These are phyloP conservation scores for Saksenaea vasiformis DNA, from an alignment of 371 early-diverging fungal genomes.

Conservation along the genomic window DNA sequence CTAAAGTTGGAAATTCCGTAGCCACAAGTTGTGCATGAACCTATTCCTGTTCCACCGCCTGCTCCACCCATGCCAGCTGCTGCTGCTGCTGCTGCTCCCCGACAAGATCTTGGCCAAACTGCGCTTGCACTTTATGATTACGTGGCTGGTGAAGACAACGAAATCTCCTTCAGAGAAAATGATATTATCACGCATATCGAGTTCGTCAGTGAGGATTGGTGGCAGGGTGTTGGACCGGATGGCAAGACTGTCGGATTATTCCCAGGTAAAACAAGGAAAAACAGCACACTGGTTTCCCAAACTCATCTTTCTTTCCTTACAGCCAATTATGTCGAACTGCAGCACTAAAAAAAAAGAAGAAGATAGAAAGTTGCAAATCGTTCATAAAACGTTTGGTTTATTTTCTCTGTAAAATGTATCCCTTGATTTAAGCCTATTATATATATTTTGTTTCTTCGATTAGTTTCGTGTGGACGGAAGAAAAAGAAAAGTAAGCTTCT, in stretches of 20 bases:
- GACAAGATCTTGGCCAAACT: slow-evolving; percentile 34
- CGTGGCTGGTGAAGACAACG: slow-evolving; percentile 86
- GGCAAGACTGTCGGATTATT: slow-evolving; percentile 71
- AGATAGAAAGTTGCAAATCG: not conserved
- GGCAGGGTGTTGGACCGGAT: slow-evolving; percentile 70
- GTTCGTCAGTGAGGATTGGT: slow-evolving; percentile 91
- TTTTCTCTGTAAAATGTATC: not conserved
- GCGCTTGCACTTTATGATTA: slow-evolving; percentile 85
- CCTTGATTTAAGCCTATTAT: not conserved
- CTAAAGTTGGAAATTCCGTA: not conserved
- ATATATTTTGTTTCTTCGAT: not conserved
- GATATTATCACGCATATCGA: slow-evolving; percentile 78
- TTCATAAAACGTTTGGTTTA: not conserved
- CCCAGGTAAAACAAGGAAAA: slow-evolving; percentile 57
- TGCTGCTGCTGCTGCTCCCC: slow-evolving; percentile 17
- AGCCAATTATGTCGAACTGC: slow-evolving; percentile 27
- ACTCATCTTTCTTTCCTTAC: not conserved
- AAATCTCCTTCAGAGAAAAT: slow-evolving; percentile 80
- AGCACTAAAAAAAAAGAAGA: slow-evolving; percentile 7
- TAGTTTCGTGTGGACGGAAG: not conserved
- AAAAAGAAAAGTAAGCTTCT: not conserved
- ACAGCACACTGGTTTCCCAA: not conserved
- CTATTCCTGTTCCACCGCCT: slow-evolving; percentile 22
- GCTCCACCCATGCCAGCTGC: slow-evolving; percentile 12
- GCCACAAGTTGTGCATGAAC: not conserved